phyloP scores from a whole-genome alignment of 2,329 filamentous ascomycete species.

The Pseudogymnoascus sp. region DNA sequence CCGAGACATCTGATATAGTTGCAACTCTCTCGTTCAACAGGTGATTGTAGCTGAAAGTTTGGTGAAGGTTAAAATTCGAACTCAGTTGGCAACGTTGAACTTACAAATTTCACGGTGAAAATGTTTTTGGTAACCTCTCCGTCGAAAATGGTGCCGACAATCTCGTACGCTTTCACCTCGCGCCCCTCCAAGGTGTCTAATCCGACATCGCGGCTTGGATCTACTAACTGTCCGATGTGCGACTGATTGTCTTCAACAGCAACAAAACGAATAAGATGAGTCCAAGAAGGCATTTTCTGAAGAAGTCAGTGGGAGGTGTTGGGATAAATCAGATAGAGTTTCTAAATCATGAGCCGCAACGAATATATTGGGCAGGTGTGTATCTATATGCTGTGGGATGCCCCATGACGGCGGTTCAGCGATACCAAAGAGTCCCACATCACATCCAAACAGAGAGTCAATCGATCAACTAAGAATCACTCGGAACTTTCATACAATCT shows the following conservation, averaged over 20 bases:
- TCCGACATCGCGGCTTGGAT: too few species aligned
- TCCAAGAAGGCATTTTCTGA: constrained; percentile 8
- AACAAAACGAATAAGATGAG: constrained; percentile 13
- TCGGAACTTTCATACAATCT: too few species aligned
- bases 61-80: neutral
- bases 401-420: too few species aligned
- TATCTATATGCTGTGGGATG: neutral
- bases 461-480: too few species aligned
- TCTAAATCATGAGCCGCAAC: neutral
- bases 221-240: too few species aligned
- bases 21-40: constrained; percentile 23
- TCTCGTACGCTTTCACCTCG: neutral
- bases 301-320: neutral
- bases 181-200: too few species aligned
- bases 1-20: constrained; percentile 29
- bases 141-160: constrained; percentile 11
- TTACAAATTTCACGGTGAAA: neutral
- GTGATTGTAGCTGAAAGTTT: constrained; percentile 24
- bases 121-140: constrained; percentile 11
- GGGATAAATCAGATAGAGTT: neutral
- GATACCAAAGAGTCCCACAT: too few species aligned
- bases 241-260: constrained; percentile 13
- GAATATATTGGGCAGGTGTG: neutral
- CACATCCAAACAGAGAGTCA: too few species aligned
- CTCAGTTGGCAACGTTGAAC: neutral